Conservation (phyloP, 129 eudicot species). For the Centrapalus pauciflorus region DNA sequence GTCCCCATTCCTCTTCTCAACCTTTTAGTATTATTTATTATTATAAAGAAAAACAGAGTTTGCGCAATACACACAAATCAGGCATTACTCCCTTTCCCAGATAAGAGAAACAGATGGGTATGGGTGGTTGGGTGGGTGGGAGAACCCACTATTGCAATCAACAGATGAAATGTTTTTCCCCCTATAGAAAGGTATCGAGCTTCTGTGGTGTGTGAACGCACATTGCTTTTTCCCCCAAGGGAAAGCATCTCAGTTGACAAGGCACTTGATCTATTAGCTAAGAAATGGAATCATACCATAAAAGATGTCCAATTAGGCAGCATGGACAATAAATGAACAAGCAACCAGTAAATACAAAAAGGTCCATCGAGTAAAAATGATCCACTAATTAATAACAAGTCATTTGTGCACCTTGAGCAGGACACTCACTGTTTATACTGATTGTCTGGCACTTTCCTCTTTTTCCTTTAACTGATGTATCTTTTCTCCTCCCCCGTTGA, state of each 20-base stretch:
- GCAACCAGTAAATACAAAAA: background rate
- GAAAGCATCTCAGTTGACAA: background rate
- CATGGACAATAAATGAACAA: background rate
- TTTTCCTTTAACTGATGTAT: slow-evolving; percentile 26
- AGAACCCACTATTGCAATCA: background rate
- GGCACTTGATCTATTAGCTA: background rate
- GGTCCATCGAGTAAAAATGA: background rate
- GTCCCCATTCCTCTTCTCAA: too few species aligned
- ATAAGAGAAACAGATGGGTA: background rate
- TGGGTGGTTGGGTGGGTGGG: background rate
- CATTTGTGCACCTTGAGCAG: slow-evolving; percentile 28
- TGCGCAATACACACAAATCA: background rate
- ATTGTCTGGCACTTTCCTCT: slow-evolving; percentile 31
- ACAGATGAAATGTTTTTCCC: background rate
- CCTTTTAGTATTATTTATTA: background rate
- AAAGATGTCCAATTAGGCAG: background rate
- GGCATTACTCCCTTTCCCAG: background rate
- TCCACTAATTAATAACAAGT: background rate
- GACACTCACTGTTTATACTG: slow-evolving; percentile 26
- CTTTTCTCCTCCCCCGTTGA: slow-evolving; percentile 10
- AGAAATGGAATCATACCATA: background rate
- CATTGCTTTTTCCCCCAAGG: background rate
- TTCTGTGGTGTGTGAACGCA: background rate
- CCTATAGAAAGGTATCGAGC: background rate
- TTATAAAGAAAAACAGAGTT: background rate